Evolutionary conservation across 2,329 filamentous ascomycete genomes (phyloP).

Genomic region (Pseudopyrenochaeta lycopersici): DNA sequence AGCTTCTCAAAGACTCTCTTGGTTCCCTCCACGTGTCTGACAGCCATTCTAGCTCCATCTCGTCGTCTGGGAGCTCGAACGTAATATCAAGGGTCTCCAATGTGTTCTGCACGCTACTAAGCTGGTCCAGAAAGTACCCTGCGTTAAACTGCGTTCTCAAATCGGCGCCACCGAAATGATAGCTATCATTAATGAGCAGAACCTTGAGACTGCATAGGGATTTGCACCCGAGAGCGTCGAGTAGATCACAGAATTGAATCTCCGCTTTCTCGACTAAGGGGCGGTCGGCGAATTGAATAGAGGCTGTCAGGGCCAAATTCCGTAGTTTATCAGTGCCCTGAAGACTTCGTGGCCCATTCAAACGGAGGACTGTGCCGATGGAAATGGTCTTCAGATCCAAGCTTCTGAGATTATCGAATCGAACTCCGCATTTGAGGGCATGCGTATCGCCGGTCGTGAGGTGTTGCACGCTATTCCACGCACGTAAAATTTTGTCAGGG

Average conservation of each 20-base stretch:
- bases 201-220: constrained; percentile 22
- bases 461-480: constrained; percentile 16
- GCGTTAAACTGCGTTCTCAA: constrained; percentile 15
- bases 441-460: constrained; percentile 25
- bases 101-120: constrained; percentile 12
- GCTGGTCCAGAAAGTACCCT: constrained; percentile 25
- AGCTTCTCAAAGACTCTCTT: constrained; percentile 12
- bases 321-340: constrained; percentile 22
- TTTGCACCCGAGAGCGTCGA: constrained; percentile 29
- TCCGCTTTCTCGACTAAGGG: constrained; percentile 18
- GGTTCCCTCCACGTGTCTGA: constrained; percentile 16
- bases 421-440: constrained; percentile 22
- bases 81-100: constrained; percentile 21
- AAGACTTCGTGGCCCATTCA: constrained; percentile 33
- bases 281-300: constrained; percentile 28
- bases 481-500: constrained; percentile 9
- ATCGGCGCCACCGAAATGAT: constrained; percentile 19
- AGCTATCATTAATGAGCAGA: constrained; percentile 24
- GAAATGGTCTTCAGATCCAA: constrained; percentile 23
- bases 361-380: constrained; percentile 21
- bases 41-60: constrained; percentile 21
- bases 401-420: constrained; percentile 20
- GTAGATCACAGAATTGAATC: constrained; percentile 21
- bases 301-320: constrained; percentile 20
- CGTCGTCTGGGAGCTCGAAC: constrained; percentile 19